Percentiles rank a stretch among this genome's conserved stretches.
Evolutionary conservation across 768 basidiomycete genomes (phyloP).

Genomic region (Pleurotus sapidus): DNA sequence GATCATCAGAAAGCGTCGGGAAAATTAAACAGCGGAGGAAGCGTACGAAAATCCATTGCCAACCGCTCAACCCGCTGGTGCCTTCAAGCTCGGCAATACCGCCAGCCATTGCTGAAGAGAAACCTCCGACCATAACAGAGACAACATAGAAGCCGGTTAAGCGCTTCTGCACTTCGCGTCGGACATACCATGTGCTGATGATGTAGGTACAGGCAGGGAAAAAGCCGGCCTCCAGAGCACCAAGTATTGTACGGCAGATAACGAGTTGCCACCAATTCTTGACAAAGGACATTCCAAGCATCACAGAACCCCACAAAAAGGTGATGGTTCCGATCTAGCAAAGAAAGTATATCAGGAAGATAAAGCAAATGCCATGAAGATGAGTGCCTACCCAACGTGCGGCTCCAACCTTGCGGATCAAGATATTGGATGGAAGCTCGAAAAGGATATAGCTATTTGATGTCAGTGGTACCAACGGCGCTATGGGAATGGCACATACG

Average conservation of each 20-base stretch:
- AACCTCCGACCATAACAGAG: conserved; percentile 14
- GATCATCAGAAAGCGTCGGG: neutral
- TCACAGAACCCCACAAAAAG: neutral
- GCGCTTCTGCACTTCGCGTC: conserved; percentile 21
- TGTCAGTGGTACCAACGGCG: neutral
- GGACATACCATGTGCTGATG: conserved; percentile 23
- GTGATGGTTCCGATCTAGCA: neutral
- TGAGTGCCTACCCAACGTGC: conserved; percentile 8
- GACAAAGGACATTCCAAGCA: conserved; percentile 1
- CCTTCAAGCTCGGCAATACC: conserved; percentile 20
- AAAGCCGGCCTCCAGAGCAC: neutral
- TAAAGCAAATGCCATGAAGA: conserved; percentile 13
- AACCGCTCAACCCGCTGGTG: conserved; percentile 23
- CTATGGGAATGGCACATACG: neutral
- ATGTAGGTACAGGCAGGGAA: neutral
- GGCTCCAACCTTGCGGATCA: conserved; percentile 4
- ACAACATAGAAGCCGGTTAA: conserved; percentile 19
- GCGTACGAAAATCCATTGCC: conserved; percentile 35
- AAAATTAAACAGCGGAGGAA: neutral
- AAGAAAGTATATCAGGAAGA: neutral
- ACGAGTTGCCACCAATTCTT: conserved; percentile 6
- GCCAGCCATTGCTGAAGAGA: conserved; percentile 24
- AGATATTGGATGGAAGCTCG: conserved; percentile 1
- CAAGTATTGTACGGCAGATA: conserved; percentile 1
- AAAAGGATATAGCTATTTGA: neutral